These are phyloP conservation scores for Artemisia argyi DNA, from an alignment of 129 eudicot species.

Conservation along the genomic window DNA sequence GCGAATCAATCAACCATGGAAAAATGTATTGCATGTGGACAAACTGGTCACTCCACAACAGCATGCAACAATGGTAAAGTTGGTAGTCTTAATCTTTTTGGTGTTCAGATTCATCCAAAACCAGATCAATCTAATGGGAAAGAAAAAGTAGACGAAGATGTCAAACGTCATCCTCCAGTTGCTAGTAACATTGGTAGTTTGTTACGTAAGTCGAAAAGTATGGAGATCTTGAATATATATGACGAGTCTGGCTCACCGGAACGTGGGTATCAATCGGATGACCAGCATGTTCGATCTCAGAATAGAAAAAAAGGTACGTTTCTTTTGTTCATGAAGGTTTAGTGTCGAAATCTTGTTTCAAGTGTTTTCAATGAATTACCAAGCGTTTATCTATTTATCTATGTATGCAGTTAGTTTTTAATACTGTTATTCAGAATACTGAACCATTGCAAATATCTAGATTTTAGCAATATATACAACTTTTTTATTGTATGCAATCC, in stretches of 20 bases:
- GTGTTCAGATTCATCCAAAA: slow-evolving; percentile 36
- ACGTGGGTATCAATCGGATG: slow-evolving; percentile 43
- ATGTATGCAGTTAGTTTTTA: no score
- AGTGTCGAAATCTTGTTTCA: not conserved
- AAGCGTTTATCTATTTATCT: no score
- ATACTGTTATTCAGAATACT: no score
- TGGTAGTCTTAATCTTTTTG: slow-evolving; percentile 37
- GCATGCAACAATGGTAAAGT: slow-evolving; percentile 34
- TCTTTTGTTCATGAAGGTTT: not conserved
- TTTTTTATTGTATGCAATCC: no score
- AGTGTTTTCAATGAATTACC: not conserved
- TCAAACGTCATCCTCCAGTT: not conserved
- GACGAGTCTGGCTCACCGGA: slow-evolving; percentile 20
- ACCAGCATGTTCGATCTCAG: not conserved
- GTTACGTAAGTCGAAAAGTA: slow-evolving; percentile 23
- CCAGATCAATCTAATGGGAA: slow-evolving; percentile 22
- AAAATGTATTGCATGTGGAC: slow-evolving; percentile 33
- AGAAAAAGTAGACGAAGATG: slow-evolving; percentile 20
- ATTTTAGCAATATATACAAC: no score
- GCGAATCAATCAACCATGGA: slow-evolving; percentile 15
- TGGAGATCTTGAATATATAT: slow-evolving; percentile 36
- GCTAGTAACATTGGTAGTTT: not conserved
- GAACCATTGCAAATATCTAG: no score
- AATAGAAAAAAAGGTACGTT: slow-evolving; percentile 35
- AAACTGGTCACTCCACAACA: slow-evolving; percentile 33